Percentiles rank a stretch among this genome's conserved stretches.
These are phyloP conservation scores for Mucor saturninus DNA, from an alignment of 371 early-diverging fungal genomes.

Conservation along the genomic window DNA sequence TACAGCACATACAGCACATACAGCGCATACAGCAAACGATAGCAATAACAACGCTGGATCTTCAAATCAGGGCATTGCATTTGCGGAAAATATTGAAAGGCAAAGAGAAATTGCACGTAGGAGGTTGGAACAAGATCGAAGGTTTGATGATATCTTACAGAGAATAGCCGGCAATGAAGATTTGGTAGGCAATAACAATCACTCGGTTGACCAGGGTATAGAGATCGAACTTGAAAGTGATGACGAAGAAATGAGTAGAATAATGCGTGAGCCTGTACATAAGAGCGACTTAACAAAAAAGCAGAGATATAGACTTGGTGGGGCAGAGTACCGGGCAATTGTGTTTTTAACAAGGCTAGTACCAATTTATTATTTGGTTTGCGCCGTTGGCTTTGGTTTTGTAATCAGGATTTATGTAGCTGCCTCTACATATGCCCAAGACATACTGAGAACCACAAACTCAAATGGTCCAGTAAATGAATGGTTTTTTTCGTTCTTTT, in stretches of 20 bases:
- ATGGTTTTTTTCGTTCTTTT: constrained; percentile 48
- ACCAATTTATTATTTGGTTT: constrained; percentile 43
- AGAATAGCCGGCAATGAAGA: constrained; percentile 16
- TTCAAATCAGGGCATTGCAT: constrained; percentile 43
- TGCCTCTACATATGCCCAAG: constrained; percentile 35
- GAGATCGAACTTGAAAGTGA: constrained; percentile 15
- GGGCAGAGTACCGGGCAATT: constrained; percentile 52
- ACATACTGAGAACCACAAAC: constrained; percentile 29
- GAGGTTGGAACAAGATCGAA: constrained; percentile 40
- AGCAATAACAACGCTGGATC: not conserved
- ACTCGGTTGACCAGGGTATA: constrained; percentile 1
- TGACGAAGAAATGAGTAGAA: constrained; percentile 37
- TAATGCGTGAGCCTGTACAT: constrained; percentile 46
- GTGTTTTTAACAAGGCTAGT: constrained; percentile 43
- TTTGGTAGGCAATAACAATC: not conserved
- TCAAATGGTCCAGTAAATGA: constrained; percentile 26
- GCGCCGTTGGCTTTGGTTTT: constrained; percentile 35
- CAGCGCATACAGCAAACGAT: not conserved
- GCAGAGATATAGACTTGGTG: constrained; percentile 50
- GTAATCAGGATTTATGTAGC: constrained; percentile 40
- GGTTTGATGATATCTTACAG: constrained; percentile 36
- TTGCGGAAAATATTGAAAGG: constrained; percentile 46
- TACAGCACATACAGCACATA: not conserved
- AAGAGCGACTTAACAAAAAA: constrained; percentile 51
- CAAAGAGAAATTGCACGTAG: constrained; percentile 47